Evolutionary conservation across 371 early-diverging fungal genomes (phyloP).

Genomic region (Dinochytrium kinnereticum): DNA sequence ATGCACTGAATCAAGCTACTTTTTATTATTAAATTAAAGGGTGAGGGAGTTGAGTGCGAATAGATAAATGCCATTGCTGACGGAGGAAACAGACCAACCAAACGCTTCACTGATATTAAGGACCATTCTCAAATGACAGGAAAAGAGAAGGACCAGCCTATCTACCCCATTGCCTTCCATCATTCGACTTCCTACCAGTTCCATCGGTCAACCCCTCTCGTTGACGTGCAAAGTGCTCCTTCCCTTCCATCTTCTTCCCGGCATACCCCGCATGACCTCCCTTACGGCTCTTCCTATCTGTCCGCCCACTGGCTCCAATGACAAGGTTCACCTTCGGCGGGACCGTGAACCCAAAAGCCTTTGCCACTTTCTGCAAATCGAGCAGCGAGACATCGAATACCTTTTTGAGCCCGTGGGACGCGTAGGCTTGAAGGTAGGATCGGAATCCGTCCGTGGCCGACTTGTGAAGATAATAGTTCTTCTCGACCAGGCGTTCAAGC

Average conservation of each 20-base stretch:
- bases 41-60: too few relatives aligned
- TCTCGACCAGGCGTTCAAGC: conserved; percentile 93
- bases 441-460: conserved; percentile 98
- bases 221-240: conserved; percentile 35
- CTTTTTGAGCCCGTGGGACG: conserved; percentile 93
- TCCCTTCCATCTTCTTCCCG: conserved; percentile 38
- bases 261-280: conserved; percentile 24
- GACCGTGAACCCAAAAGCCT: conserved; percentile 94
- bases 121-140: too few relatives aligned
- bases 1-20: too few relatives aligned
- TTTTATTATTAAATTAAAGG: too few relatives aligned
- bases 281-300: conserved; percentile 46
- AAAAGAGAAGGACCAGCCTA: not conserved
- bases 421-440: conserved; percentile 97
- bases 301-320: conserved; percentile 52
- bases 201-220: conserved; percentile 14
- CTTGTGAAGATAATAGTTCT: conserved; percentile 98
- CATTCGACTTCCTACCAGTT: conserved; percentile 31
- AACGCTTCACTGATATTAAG: too few relatives aligned
- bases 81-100: too few relatives aligned
- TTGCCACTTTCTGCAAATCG: conserved; percentile 91
- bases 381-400: conserved; percentile 93
- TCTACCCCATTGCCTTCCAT: conserved; percentile 47
- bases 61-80: too few relatives aligned
- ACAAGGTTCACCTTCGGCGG: conserved; percentile 94